Base-by-base conservation (phyloP, 805 yeast species). In the Torulaspora microellipsoides region DNA sequence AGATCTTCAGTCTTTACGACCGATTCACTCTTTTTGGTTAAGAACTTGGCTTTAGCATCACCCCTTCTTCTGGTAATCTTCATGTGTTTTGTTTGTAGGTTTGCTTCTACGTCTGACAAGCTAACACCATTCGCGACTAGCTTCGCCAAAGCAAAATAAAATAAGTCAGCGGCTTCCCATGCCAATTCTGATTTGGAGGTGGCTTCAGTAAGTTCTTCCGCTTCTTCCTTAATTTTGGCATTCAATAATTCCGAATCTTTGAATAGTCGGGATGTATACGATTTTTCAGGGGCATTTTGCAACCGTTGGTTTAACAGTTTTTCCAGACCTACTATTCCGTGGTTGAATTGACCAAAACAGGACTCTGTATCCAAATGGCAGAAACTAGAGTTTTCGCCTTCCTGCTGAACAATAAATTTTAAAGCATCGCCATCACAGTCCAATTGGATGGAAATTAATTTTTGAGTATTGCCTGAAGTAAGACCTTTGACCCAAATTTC, bases 401-500 rank as follows among this genome's bases (percentile, higher is more conserved):
- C 66, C 63, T 90, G 97, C 52, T 79, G 81, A 27, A 93, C 99
- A 15, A 83, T 75, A 60, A 91, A 87, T 68, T 86, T 83, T 56
- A 93, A 68, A 50, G 95, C 85, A 64, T 93, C 99, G 36, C 85
- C 80, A 67, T 93, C 99, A 66, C 99, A 93, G 68, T 93, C 99
- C 48, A 78, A 66, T 42, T 80, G 83, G 45, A 93, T 64, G 34
- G 73, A 67, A 17, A 84, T 53, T 37, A 93, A 72, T 53, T 73
- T 73, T 68, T 93, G 99, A 1, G 95, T 86, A 40, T 95, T 95
- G 15, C 99, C 99, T n/a, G 95, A 85, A 1, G 96, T 86, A 43
- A 84, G 83, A 27, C 99, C 99, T 65, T 93, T 93, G 64, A 82
- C 85, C 99, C 99, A 93, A 46, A 93, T 74, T 34, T 95, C 98